These are phyloP conservation scores for Colletotrichum navitas DNA, from an alignment of 2,329 filamentous ascomycete species.

Conservation along the genomic window DNA sequence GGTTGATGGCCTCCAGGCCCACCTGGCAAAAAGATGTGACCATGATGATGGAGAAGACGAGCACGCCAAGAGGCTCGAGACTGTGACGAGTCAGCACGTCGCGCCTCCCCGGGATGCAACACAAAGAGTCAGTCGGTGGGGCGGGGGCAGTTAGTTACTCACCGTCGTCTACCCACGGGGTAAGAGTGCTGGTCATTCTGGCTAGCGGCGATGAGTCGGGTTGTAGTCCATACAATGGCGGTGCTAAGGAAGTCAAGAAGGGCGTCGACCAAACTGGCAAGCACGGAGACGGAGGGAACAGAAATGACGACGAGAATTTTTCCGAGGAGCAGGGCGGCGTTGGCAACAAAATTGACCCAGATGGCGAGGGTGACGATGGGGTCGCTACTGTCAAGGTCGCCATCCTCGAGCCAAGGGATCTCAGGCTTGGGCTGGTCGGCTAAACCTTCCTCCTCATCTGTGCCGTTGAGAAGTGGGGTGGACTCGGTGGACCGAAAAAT, in stretches of 20 bases:
- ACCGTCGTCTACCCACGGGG: slow-evolving; percentile 78
- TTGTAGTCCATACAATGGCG: slow-evolving; percentile 84
- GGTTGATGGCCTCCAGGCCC: slow-evolving; percentile 75
- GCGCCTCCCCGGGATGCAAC: slow-evolving; percentile 17
- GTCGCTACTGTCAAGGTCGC: slow-evolving; percentile 77
- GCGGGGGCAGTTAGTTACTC: slow-evolving; percentile 41
- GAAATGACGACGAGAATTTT: slow-evolving; percentile 83
- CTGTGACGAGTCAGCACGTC: slow-evolving; percentile 51
- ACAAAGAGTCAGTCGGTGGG: neutral
- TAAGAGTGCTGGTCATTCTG: slow-evolving; percentile 81
- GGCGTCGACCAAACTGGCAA: slow-evolving; percentile 84
- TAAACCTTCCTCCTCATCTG: slow-evolving; percentile 54
- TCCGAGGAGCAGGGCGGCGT: slow-evolving; percentile 78
- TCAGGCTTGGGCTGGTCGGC: slow-evolving; percentile 61
- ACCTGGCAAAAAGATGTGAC: slow-evolving; percentile 88
- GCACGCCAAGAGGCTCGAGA: slow-evolving; percentile 82
- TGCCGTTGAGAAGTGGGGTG: slow-evolving; percentile 72
- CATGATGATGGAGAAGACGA: slow-evolving; percentile 89
- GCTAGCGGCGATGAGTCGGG: slow-evolving; percentile 74
- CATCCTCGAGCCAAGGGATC: slow-evolving; percentile 80
- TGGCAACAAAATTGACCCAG: slow-evolving; percentile 86
- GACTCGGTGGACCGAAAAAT: slow-evolving; percentile 83
- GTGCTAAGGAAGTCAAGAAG: slow-evolving; percentile 85
- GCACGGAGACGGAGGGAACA: slow-evolving; percentile 84
- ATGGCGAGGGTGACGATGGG: slow-evolving; percentile 88